A percentile compares a stretch with the other conserved stretches of the same genome.
These are phyloP conservation scores for Canna indica DNA, from an alignment of 176 grass and related monocot species.

Conservation along the genomic window DNA sequence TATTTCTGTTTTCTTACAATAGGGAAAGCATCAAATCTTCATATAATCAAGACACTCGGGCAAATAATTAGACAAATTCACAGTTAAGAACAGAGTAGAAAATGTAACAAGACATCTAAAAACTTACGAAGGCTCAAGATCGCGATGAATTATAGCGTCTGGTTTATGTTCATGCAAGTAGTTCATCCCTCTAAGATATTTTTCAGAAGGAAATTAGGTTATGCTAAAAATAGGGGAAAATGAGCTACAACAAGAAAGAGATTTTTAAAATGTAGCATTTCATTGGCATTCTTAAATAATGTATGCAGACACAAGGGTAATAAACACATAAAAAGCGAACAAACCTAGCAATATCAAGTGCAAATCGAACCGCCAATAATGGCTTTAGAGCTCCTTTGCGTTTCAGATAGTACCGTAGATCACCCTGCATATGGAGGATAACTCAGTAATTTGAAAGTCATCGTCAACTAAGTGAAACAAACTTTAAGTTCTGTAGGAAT, in stretches of 20 bases:
- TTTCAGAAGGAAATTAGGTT: constrained; percentile 15
- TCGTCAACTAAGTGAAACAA: neutral
- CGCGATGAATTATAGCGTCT: constrained; percentile 85
- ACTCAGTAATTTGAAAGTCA: neutral
- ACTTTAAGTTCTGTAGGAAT: neutral
- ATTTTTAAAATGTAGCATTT: neutral
- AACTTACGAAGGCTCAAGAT: constrained; percentile 97
- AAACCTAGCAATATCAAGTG: constrained; percentile 98
- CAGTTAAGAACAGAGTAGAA: constrained; percentile 16
- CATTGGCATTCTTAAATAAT: neutral
- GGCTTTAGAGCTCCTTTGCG: constrained; percentile 48
- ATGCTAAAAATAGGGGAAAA: neutral
- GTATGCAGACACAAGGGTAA: neutral
- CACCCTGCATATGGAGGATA: constrained; percentile 45
- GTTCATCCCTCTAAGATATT: constrained; percentile 63
- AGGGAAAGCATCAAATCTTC: neutral
- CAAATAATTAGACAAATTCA: neutral
- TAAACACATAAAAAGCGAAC: constrained; percentile 8
- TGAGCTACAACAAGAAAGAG: neutral
- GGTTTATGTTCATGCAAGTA: constrained; percentile 94
- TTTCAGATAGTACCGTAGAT: constrained; percentile 55
- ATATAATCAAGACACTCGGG: neutral
- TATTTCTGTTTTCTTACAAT: constrained; percentile 71
- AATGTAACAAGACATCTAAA: neutral
- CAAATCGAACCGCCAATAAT: constrained; percentile 62